Base-by-base conservation (phyloP, 2,329 filamentous ascomycete species). In the Aspergillus texensis region DNA sequence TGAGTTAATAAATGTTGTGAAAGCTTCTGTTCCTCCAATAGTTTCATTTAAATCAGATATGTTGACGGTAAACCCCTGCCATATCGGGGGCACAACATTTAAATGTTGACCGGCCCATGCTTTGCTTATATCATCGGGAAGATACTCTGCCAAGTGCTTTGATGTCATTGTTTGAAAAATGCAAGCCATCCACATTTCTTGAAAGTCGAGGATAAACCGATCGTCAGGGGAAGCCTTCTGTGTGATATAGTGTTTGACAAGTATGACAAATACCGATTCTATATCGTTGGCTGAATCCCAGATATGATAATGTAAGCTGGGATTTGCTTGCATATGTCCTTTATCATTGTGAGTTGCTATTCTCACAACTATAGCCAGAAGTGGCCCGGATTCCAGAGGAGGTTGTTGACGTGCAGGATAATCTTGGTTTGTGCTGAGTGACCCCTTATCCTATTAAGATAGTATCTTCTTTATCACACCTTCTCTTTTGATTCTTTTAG, bases 161-260 rank as follows among this genome's bases (percentile, higher is more conserved):
- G 39, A 19, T 14, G 50, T 50, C 16, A 67, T 30, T n/a, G 63
- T 65, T 50, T 65, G 61, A 24, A 65, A 67, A 2, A 62, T 19
- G 26, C 58, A 52, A 24, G 61, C 32, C 61, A 61, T 63, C 61
- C 61, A 65, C 54, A 67, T 67, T 39, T 64, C 65, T 46, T 52
- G 36, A 4, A 67, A 34, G 52, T 64, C 65, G 3, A 67, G 30
- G 19, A 65, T 14, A 5, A 59, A 52, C 26, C 62, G 61, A 6
- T 26, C 30, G 2, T 32, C 6, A 26, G 4, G 10, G 9, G 24
- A 41, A 14, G n/a, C 19, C 12, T 21, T 8, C 43, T 24, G n/a
- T 3, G 36, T 16, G 3, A 28, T n/a, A 19, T 54, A 19, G 14
- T 45, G 24, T 10, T 12, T 55, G 24, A 53, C 58, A 8, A 67